A percentile compares a stretch with the other conserved stretches of the same genome.
Evolutionary conservation across 2,329 filamentous ascomycete species (phyloP).

Genomic region (Metarhizium sp.): DNA sequence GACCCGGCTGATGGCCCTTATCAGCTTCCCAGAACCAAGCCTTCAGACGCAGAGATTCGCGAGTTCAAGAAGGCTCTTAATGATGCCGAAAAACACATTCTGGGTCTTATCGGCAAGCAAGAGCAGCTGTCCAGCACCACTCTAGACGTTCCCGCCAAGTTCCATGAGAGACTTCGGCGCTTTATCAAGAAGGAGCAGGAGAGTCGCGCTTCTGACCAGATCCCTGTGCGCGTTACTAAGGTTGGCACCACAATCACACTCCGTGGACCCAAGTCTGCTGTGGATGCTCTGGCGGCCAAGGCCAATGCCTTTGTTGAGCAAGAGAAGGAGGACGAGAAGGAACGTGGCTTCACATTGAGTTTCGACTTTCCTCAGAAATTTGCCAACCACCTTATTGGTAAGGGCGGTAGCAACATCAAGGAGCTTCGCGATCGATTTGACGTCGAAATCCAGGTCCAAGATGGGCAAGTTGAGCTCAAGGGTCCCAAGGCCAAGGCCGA

Average conservation of each 20-base stretch:
- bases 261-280: constrained; percentile 64
- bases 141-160: constrained; percentile 53
- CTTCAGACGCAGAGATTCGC: constrained; percentile 38
- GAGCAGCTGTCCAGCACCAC: constrained; percentile 40
- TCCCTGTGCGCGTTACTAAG: constrained; percentile 50
- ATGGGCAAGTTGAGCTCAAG: constrained; percentile 92
- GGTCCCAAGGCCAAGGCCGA: constrained; percentile 93
- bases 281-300: constrained; percentile 64
- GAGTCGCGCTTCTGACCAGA: constrained; percentile 44
- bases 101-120: constrained; percentile 49
- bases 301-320: constrained; percentile 73
- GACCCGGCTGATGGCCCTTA: constrained; percentile 36
- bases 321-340: constrained; percentile 86
- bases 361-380: constrained; percentile 96
- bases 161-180: constrained; percentile 51
- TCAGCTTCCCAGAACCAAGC: constrained; percentile 44
- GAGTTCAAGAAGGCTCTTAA: constrained; percentile 46
- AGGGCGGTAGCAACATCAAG: constrained; percentile 56
- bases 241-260: constrained; percentile 57
- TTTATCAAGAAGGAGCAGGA: constrained; percentile 59
- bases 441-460: constrained; percentile 76
- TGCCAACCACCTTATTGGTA: constrained; percentile 73
- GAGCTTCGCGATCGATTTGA: constrained; percentile 59
- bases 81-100: constrained; percentile 47
- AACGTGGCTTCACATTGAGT: constrained; percentile 74